Percentiles rank a stretch among this genome's conserved stretches.
phyloP scores from a whole-genome alignment of 352 stramenopile genomes.

The Phytophthora citricola region DNA sequence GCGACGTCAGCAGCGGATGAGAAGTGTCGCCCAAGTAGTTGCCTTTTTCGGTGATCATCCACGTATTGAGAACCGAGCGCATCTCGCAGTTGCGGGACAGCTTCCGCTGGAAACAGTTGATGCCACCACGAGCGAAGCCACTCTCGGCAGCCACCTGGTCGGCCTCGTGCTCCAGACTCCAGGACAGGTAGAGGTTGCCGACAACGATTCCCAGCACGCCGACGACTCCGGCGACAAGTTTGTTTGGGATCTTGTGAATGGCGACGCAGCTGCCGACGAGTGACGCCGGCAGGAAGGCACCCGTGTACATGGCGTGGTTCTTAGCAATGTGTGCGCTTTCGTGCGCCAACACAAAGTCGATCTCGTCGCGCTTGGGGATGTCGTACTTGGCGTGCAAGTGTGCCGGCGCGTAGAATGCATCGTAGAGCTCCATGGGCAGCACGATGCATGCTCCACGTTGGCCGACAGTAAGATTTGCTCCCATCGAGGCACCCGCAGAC shows the following conservation, averaged over 20 bases:
- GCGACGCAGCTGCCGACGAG: conserved; percentile 59
- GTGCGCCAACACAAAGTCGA: conserved; percentile 86
- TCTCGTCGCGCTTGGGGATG: conserved; percentile 74
- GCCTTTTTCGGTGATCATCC: conserved; percentile 78
- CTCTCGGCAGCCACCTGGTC: conserved; percentile 76
- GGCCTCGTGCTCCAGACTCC: conserved; percentile 82
- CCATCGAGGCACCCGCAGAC: conserved; percentile 67
- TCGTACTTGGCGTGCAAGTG: conserved; percentile 57
- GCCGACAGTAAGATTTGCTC: conserved; percentile 65
- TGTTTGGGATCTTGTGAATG: conserved; percentile 82
- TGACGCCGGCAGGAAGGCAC: conserved; percentile 63
- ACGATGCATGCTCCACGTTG: conserved; percentile 69
- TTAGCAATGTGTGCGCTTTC: conserved; percentile 85
- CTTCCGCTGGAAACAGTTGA: conserved; percentile 81
- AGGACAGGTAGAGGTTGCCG: conserved; percentile 75
- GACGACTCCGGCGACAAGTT: conserved; percentile 59
- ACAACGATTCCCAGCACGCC: conserved; percentile 54
- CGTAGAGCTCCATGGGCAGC: conserved; percentile 82
- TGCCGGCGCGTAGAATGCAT: conserved; percentile 69
- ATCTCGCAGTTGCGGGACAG: conserved; percentile 79
- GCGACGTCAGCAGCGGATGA: conserved; percentile 78
- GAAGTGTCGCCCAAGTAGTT: conserved; percentile 86
- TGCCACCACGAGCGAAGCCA: conserved; percentile 72
- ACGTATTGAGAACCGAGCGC: conserved; percentile 59
- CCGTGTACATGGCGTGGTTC: conserved; percentile 79